phyloP scores from a whole-genome alignment of 768 basidiomycete species.

The Rhodotorula graminis region DNA sequence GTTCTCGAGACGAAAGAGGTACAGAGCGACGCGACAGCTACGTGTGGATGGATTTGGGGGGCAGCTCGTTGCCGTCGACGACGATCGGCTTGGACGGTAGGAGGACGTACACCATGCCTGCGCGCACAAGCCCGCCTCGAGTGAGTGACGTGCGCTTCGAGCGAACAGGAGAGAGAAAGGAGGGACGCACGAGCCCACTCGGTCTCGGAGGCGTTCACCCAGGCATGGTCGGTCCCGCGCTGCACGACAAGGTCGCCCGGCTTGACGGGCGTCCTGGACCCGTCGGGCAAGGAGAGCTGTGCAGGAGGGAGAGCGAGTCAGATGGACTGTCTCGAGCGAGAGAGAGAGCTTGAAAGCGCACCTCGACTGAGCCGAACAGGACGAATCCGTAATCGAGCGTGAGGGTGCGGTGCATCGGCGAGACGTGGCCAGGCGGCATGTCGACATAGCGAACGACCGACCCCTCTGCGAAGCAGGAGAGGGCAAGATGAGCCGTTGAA shows the following conservation, averaged over 20 bases:
- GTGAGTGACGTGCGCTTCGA: not conserved
- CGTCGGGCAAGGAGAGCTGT: not conserved
- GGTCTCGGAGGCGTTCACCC: slow-evolving; percentile 1
- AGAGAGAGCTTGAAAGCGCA: not conserved
- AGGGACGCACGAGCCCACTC: slow-evolving; percentile 10
- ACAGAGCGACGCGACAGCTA: too few relatives aligned
- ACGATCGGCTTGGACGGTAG: slow-evolving; percentile 4
- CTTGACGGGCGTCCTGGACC: not conserved
- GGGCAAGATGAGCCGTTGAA: not conserved
- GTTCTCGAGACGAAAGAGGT: too few relatives aligned
- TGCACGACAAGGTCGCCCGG: not conserved
- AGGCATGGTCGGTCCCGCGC: slow-evolving; percentile 8
- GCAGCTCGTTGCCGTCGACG: slow-evolving; percentile 8
- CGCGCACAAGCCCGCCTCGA: too few relatives aligned
- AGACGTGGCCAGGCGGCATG: slow-evolving; percentile 2
- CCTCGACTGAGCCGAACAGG: slow-evolving; percentile 5
- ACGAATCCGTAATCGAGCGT: slow-evolving; percentile 23
- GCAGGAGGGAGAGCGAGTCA: not conserved
- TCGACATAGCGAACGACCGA: slow-evolving; percentile 13
- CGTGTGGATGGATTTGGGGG: slow-evolving; percentile 3
- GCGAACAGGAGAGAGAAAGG: too few relatives aligned
- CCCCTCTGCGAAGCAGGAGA: not conserved
- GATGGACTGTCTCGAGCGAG: not conserved
- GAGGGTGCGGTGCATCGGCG: slow-evolving; percentile 16
- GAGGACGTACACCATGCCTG: slow-evolving; percentile 15